A percentile compares a stretch with the other conserved stretches of the same genome.
Conservation (phyloP, 2,329 filamentous ascomycete species). For the Cytospora paraplurivora region DNA sequence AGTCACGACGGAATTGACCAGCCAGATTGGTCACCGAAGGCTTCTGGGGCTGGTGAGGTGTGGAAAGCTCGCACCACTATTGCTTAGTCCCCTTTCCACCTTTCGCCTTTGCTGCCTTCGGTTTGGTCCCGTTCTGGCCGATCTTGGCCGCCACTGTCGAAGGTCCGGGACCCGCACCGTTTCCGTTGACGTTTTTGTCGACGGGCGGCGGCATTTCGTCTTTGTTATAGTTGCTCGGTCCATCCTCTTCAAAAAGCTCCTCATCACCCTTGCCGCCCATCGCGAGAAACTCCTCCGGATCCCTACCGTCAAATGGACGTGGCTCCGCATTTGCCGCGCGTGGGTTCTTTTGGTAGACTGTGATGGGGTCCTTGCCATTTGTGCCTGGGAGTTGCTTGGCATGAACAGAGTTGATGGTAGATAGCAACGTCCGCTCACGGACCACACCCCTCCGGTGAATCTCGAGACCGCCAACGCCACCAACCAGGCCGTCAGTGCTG, state of each 20-base stretch:
- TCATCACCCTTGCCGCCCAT: constrained; percentile 87
- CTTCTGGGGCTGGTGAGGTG: constrained; percentile 4
- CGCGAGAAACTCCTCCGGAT: constrained; percentile 76
- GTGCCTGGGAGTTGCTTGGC: constrained; percentile 56
- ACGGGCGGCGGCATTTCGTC: constrained; percentile 40
- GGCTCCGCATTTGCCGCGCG: constrained; percentile 51
- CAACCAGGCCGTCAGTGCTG: constrained; percentile 89
- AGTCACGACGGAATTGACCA: constrained; percentile 21
- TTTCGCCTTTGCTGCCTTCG: constrained; percentile 23
- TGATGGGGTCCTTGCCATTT: constrained; percentile 62
- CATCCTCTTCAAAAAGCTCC: constrained; percentile 69
- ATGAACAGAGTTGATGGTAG: constrained; percentile 74
- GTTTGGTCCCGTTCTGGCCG: constrained; percentile 17
- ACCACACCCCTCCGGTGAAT: constrained; percentile 79
- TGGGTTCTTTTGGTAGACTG: constrained; percentile 74
- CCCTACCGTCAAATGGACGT: constrained; percentile 66
- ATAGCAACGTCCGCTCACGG: constrained; percentile 83
- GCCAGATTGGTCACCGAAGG: constrained; percentile 19
- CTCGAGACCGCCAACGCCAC: constrained; percentile 79
- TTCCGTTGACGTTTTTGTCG: constrained; percentile 26
- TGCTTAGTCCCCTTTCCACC: constrained; percentile 25
- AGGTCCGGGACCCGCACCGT: background rate
- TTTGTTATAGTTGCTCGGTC: constrained; percentile 51
- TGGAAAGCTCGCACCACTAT: constrained; percentile 24
- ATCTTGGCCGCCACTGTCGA: background rate